Percentiles rank a stretch among this genome's conserved stretches.
Evolutionary conservation across 108 stramenopile species (phyloP).

Genomic region (Fistulifera solaris): DNA sequence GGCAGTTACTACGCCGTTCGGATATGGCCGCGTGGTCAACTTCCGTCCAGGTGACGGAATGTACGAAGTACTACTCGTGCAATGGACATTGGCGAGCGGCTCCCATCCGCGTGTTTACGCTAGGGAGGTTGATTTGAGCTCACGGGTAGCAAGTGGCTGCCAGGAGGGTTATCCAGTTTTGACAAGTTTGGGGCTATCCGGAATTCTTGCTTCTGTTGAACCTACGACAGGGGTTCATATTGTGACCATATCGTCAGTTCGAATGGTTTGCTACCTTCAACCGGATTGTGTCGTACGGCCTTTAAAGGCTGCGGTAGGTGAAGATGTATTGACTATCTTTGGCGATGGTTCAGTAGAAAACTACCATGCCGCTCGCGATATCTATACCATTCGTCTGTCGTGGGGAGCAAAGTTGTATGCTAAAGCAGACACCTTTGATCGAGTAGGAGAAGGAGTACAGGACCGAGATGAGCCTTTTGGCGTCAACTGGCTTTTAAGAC

Average conservation of each 20-base stretch:
- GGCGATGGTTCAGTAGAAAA: conserved; percentile 72
- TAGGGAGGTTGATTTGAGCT: conserved; percentile 51
- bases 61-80: conserved; percentile 49
- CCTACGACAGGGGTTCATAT: conserved; percentile 85
- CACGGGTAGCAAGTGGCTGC: conserved; percentile 73
- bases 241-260: conserved; percentile 62
- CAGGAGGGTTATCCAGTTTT: conserved; percentile 82
- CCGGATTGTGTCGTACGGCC: conserved; percentile 67
- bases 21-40: conserved; percentile 46
- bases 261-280: conserved; percentile 77
- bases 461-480: conserved; percentile 62
- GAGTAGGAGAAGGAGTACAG: conserved; percentile 61
- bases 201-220: conserved; percentile 76
- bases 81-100: conserved; percentile 46
- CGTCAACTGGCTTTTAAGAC: conserved; percentile 72
- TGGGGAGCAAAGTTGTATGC: conserved; percentile 74
- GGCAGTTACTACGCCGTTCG: conserved; percentile 72
- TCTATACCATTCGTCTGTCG: conserved; percentile 55
- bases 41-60: conserved; percentile 76
- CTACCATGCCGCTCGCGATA: conserved; percentile 52
- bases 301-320: conserved; percentile 80
- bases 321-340: conserved; percentile 74
- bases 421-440: conserved; percentile 71
- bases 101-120: conserved; percentile 43
- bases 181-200: conserved; percentile 61